These are phyloP conservation scores for Aspergillus bertholletiae DNA, from an alignment of 495 filamentous ascomycete genomes.

Conservation along the genomic window DNA sequence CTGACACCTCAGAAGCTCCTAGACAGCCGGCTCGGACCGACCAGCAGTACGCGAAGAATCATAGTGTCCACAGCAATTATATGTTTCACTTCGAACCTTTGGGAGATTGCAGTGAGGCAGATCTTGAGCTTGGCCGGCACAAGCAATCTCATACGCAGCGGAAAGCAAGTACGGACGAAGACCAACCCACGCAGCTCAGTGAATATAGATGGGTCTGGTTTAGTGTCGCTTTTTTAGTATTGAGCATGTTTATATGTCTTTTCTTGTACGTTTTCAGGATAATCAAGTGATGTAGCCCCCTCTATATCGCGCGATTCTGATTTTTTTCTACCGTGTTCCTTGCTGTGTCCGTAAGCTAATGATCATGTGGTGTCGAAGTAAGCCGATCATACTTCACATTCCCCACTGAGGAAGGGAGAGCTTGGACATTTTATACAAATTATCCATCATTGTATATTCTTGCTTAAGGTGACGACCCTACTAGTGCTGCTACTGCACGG, in stretches of 20 bases:
- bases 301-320: no score
- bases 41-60: not conserved
- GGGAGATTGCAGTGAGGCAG: not conserved
- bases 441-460: no score
- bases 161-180: not conserved
- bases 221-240: constrained; percentile 21
- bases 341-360: no score
- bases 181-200: constrained; percentile 11
- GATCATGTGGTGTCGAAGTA: no score
- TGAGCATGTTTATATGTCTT: constrained; percentile 31
- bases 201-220: constrained; percentile 32
- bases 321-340: no score
- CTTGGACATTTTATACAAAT: no score
- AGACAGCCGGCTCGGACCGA: not conserved
- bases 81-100: not conserved
- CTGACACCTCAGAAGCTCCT: not conserved
- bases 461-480: no score
- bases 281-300: constrained; percentile 23
- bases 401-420: no score
- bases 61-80: not conserved
- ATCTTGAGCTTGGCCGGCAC: not conserved
- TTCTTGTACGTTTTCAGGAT: constrained; percentile 32
- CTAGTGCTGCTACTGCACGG: no score
- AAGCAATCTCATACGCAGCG: not conserved
- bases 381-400: no score